Percentiles rank a stretch among this genome's conserved stretches.
These are phyloP conservation scores for Beta lomatogona DNA, from an alignment of 179 eudicot genomes.

Conservation along the genomic window DNA sequence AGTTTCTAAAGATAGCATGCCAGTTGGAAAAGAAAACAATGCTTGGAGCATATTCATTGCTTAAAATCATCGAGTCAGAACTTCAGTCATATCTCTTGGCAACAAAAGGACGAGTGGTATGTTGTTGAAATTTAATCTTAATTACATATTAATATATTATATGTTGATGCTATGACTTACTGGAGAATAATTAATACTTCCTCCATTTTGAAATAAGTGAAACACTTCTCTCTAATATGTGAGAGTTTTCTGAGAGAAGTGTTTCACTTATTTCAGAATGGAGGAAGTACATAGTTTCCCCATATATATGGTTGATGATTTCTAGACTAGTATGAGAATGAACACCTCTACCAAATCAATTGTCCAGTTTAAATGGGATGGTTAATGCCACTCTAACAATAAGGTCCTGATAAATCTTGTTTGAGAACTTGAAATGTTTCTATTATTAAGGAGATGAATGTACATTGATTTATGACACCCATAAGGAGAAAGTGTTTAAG, in stretches of 20 bases:
- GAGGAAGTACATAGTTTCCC: background rate
- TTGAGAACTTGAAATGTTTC: background rate
- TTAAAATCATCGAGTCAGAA: slow-evolving; percentile 91
- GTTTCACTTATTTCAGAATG: too few relatives aligned
- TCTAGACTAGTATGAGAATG: background rate
- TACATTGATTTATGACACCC: background rate
- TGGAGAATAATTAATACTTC: background rate
- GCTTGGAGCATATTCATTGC: slow-evolving; percentile 95
- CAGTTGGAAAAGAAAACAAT: slow-evolving; percentile 97
- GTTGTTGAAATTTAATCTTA: slow-evolving; percentile 16
- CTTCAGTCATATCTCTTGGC: slow-evolving; percentile 88
- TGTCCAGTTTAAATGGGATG: background rate
- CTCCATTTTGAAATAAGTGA: too few relatives aligned
- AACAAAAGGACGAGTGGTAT: slow-evolving; percentile 93
- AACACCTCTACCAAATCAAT: background rate
- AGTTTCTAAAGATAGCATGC: slow-evolving; percentile 90
- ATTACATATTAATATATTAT: background rate
- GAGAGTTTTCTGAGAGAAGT: too few relatives aligned
- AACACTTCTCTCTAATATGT: too few relatives aligned
- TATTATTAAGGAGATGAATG: background rate
- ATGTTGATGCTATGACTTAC: background rate
- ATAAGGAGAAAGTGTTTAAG: background rate
- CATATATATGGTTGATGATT: background rate
- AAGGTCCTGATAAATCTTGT: background rate
- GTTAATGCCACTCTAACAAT: background rate